Evolutionary conservation across 805 yeast species (phyloP).

Genomic region (Spathaspora arborariae): DNA sequence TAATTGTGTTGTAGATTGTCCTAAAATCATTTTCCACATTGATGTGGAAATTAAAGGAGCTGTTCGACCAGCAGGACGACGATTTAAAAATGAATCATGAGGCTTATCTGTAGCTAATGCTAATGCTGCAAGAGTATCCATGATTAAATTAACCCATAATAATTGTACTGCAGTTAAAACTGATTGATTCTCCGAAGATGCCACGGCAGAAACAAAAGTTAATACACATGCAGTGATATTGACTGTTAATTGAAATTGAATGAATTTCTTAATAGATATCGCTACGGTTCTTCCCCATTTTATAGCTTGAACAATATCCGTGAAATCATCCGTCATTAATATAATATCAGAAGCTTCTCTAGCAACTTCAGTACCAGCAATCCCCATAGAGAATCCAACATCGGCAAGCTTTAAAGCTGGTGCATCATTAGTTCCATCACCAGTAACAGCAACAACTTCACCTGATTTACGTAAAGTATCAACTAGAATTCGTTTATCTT

Average conservation of each 20-base stretch:
- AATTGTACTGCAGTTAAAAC: slow-evolving; percentile 96
- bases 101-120: slow-evolving; percentile 98
- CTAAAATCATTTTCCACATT: slow-evolving; percentile 98
- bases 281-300: slow-evolving; percentile 99
- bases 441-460: slow-evolving; percentile 97
- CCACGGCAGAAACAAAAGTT: slow-evolving; percentile 92
- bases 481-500: slow-evolving; percentile 86
- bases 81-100: slow-evolving; percentile 69
- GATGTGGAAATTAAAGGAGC: slow-evolving; percentile 80
- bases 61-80: slow-evolving; percentile 80
- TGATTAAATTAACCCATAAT: slow-evolving; percentile 94
- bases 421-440: slow-evolving; percentile 99
- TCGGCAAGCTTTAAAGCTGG: slow-evolving; percentile 96
- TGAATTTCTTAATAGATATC: slow-evolving; percentile 87
- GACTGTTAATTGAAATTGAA: slow-evolving; percentile 95
- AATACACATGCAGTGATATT: slow-evolving; percentile 94
- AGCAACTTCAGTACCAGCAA: slow-evolving; percentile 97
- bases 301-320: slow-evolving; percentile 92
- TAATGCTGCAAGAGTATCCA: slow-evolving; percentile 97
- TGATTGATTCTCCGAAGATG: slow-evolving; percentile 70
- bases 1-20: slow-evolving; percentile 79
- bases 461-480: slow-evolving; percentile 73
- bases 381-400: slow-evolving; percentile 98
- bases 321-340: slow-evolving; percentile 90
- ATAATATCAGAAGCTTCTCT: slow-evolving; percentile 94